Evolutionary conservation across 1,284 basidiomycete genomes (phyloP).

Genomic region (Ganoderma multipileum): DNA sequence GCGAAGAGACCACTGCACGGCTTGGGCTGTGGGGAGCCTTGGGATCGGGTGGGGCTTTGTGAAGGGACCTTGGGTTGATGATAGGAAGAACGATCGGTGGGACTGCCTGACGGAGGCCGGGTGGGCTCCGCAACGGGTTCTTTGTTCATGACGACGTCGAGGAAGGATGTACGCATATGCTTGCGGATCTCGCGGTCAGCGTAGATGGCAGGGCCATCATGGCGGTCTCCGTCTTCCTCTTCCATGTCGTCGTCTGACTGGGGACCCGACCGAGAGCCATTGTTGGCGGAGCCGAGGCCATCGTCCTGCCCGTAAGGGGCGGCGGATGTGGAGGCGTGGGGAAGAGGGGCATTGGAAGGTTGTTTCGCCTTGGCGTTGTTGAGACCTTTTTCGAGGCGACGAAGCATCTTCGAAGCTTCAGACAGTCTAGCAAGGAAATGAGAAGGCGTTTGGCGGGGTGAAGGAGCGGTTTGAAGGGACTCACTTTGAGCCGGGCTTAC

Average conservation of each 20-base stretch:
- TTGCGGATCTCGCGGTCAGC: constrained; percentile 74
- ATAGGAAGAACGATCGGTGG: constrained; percentile 26
- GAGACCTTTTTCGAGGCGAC: constrained; percentile 82
- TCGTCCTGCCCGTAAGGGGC: constrained; percentile 39
- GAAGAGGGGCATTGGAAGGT: constrained; percentile 42
- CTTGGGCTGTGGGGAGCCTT: constrained; percentile 32
- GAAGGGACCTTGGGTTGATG: constrained; percentile 34
- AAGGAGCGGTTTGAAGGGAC: constrained; percentile 32
- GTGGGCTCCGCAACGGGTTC: constrained; percentile 43
- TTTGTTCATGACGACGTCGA: constrained; percentile 78
- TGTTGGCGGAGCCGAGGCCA: constrained; percentile 35
- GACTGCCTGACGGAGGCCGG: constrained; percentile 28
- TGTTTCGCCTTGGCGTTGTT: constrained; percentile 78
- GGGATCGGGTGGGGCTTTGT: constrained; percentile 29
- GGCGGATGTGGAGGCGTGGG: constrained; percentile 43
- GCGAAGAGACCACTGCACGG: constrained; percentile 35
- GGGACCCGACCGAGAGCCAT: constrained; percentile 44
- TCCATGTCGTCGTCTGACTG: constrained; percentile 45
- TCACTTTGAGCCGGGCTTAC: constrained; percentile 89
- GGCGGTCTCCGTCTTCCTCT: constrained; percentile 67
- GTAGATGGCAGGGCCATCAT: constrained; percentile 64
- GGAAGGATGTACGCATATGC: constrained; percentile 75
- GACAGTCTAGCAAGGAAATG: constrained; percentile 61
- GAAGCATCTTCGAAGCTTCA: constrained; percentile 86
- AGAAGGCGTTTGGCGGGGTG: constrained; percentile 9